A percentile compares a stretch with the other conserved stretches of the same genome.
Evolutionary conservation across 441 rosid genomes (phyloP).

Genomic region (Populus hybrid): DNA sequence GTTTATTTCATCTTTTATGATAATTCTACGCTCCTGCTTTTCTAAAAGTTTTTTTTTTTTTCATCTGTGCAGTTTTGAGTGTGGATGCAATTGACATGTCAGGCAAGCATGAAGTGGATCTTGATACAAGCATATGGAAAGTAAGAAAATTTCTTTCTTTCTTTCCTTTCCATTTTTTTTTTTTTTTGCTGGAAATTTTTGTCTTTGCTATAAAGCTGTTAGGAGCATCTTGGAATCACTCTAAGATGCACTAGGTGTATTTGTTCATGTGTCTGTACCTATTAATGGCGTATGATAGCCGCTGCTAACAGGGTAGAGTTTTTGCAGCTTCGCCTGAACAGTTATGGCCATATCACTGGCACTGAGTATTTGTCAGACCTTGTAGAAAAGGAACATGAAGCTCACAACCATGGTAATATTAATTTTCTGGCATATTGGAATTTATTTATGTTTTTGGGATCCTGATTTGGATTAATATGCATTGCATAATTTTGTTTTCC

Average conservation of each 20-base stretch:
- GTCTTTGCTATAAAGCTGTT: background rate
- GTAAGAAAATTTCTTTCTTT: slow-evolving; percentile 38
- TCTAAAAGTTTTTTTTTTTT: slow-evolving; percentile 10
- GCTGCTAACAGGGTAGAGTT: slow-evolving; percentile 21
- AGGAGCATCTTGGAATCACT: background rate
- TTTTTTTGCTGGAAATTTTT: background rate
- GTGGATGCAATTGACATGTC: slow-evolving; percentile 99
- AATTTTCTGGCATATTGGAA: background rate
- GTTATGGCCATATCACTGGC: slow-evolving; percentile 82
- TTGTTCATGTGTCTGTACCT: background rate
- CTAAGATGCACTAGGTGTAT: background rate
- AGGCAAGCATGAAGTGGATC: slow-evolving; percentile 99
- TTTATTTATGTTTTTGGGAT: background rate
- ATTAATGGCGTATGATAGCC: background rate
- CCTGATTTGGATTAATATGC: background rate
- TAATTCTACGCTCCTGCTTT: background rate
- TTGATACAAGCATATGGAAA: slow-evolving; percentile 98
- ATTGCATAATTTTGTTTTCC: background rate
- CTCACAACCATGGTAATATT: slow-evolving; percentile 69
- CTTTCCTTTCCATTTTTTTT: background rate
- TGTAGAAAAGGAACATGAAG: slow-evolving; percentile 78
- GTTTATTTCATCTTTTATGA: slow-evolving; percentile 4
- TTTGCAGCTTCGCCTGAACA: slow-evolving; percentile 90
- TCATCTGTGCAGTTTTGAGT: slow-evolving; percentile 63
- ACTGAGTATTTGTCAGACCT: slow-evolving; percentile 92